A percentile compares a stretch with the other conserved stretches of the same genome.
These are phyloP conservation scores for Ogataea methanolica DNA, from an alignment of 805 yeast genomes.

Conservation along the genomic window DNA sequence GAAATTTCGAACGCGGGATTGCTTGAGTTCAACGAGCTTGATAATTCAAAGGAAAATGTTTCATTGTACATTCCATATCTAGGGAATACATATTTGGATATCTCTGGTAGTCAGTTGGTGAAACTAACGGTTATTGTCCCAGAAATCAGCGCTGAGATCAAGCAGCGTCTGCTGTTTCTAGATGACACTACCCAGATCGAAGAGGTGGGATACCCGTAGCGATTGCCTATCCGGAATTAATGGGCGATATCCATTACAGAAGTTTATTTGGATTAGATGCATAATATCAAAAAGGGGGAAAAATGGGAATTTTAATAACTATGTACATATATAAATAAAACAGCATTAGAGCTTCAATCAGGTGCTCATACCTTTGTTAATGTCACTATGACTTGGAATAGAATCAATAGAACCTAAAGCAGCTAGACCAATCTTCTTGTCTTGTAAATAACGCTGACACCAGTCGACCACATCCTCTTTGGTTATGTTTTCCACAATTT, in stretches of 20 bases:
- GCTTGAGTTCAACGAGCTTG: too few relatives aligned
- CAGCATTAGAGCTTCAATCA: neutral
- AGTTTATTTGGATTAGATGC: too few relatives aligned
- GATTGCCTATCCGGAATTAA: too few relatives aligned
- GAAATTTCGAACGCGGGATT: neutral
- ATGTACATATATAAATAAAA: neutral
- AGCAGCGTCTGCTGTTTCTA: neutral
- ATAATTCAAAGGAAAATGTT: too few relatives aligned
- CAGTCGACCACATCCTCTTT: constrained; percentile 78
- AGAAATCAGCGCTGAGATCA: neutral
- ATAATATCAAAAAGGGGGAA: neutral
- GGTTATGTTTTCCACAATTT: constrained; percentile 71
- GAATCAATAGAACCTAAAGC: constrained; percentile 79
- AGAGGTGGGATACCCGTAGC: neutral
- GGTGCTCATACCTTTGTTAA: constrained; percentile 33
- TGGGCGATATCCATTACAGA: too few relatives aligned
- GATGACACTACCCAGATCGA: neutral
- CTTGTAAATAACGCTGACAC: constrained; percentile 78
- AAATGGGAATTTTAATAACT: neutral
- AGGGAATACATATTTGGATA: neutral
- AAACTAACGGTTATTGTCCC: neutral
- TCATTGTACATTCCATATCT: neutral
- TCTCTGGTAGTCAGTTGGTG: neutral
- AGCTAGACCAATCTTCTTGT: constrained; percentile 84
- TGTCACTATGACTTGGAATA: constrained; percentile 63